Evolutionary conservation across 148 eudicot species (phyloP).

Genomic region (Diospyros lotus): DNA sequence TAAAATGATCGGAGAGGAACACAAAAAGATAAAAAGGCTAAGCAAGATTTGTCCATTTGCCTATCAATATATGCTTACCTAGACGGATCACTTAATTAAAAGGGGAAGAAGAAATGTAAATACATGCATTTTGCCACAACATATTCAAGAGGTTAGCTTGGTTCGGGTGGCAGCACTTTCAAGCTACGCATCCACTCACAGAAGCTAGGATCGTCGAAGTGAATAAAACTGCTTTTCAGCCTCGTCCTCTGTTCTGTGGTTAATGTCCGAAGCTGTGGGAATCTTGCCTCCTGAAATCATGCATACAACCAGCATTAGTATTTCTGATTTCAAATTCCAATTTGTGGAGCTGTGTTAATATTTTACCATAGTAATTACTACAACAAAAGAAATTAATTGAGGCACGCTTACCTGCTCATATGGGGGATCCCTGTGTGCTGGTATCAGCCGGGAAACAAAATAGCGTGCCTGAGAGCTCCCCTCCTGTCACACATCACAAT

Average conservation of each 20-base stretch:
- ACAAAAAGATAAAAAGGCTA: background rate
- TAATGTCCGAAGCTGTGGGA: conserved; percentile 84
- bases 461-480: conserved; percentile 97
- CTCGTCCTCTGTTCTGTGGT: conserved; percentile 74
- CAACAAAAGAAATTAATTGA: background rate
- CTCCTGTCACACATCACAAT: conserved; percentile 47
- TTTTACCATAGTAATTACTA: background rate
- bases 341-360: too few relatives aligned
- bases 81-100: background rate
- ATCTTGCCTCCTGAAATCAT: conserved; percentile 85
- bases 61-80: background rate
- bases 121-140: background rate
- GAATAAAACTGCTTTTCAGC: conserved; percentile 87
- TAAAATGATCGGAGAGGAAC: background rate
- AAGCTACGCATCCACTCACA: conserved; percentile 97
- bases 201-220: conserved; percentile 95
- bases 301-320: background rate
- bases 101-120: background rate
- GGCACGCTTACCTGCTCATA: conserved; percentile 70
- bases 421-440: conserved; percentile 97
- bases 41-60: background rate
- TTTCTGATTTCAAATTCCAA: background rate
- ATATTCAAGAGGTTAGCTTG: conserved; percentile 24
- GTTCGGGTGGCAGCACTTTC: conserved; percentile 86
- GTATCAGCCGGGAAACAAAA: conserved; percentile 87